Evolutionary conservation across 306 rosid species (phyloP).

Genomic region (Trichosanthes truncata): DNA sequence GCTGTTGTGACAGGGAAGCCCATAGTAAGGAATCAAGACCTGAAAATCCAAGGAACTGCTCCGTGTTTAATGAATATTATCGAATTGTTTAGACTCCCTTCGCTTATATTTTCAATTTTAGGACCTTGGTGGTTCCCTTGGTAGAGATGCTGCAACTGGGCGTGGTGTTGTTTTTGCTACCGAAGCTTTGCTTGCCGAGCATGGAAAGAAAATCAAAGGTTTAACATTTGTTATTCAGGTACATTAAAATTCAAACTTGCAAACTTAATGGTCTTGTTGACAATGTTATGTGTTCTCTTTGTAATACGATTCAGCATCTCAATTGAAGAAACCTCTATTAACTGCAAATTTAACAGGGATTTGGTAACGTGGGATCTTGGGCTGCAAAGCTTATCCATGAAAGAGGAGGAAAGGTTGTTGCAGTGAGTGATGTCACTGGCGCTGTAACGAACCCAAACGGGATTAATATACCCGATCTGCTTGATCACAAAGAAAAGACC

Average conservation of each 20-base stretch:
- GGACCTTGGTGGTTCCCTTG: slow-evolving; percentile 63
- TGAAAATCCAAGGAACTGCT: background rate
- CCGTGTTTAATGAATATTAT: background rate
- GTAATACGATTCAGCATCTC: background rate
- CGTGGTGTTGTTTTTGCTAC: slow-evolving; percentile 52
- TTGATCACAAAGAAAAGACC: slow-evolving; percentile 32
- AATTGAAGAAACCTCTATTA: background rate
- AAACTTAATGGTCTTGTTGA: background rate
- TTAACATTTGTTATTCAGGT: slow-evolving; percentile 51
- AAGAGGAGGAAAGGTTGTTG: slow-evolving; percentile 45
- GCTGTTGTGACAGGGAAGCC: slow-evolving; percentile 67
- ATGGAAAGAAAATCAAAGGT: slow-evolving; percentile 39
- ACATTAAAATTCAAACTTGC: background rate
- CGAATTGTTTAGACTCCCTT: background rate
- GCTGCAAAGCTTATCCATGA: slow-evolving; percentile 39
- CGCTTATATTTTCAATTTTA: slow-evolving; percentile 2
- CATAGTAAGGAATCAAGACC: slow-evolving; percentile 24
- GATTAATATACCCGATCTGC: slow-evolving; percentile 24
- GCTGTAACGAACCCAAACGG: slow-evolving; percentile 40
- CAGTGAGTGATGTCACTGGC: slow-evolving; percentile 49
- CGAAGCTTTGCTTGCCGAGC: slow-evolving; percentile 55
- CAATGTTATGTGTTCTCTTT: background rate
- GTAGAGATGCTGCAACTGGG: slow-evolving; percentile 65
- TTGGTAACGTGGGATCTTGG: slow-evolving; percentile 82
- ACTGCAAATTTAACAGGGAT: slow-evolving; percentile 40